phyloP scores from a whole-genome alignment of 441 rosid species.

The Raphanus hybrid region DNA sequence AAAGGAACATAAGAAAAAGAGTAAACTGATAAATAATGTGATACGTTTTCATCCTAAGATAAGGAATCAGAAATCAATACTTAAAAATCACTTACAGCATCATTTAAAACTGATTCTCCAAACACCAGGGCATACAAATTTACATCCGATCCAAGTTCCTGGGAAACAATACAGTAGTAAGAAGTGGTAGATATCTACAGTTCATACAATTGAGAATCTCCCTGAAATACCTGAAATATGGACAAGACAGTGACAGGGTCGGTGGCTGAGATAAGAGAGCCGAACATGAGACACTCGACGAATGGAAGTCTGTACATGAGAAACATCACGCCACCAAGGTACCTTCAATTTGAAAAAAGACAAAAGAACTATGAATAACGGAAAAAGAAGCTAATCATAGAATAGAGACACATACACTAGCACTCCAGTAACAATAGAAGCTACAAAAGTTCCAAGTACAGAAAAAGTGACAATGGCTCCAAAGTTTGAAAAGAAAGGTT shows the following conservation, averaged over 20 bases:
- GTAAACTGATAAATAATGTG: constrained; percentile 38
- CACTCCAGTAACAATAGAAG: constrained; percentile 87
- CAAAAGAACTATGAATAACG: neutral
- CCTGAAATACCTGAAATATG: constrained; percentile 83
- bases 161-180: constrained; percentile 38
- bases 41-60: neutral
- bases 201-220: neutral
- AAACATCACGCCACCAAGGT: constrained; percentile 79
- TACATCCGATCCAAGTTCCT: constrained; percentile 97
- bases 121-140: constrained; percentile 98
- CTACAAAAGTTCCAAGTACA: constrained; percentile 82
- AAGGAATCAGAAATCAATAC: constrained; percentile 28
- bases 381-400: constrained; percentile 5
- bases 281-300: constrained; percentile 96
- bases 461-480: constrained; percentile 98
- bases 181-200: neutral
- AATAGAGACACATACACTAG: constrained; percentile 70
- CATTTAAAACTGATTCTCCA: constrained; percentile 99
- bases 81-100: constrained; percentile 74
- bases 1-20: constrained; percentile 39
- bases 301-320: constrained; percentile 92
- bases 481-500: constrained; percentile 96
- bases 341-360: constrained; percentile 49
- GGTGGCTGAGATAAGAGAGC: constrained; percentile 97
- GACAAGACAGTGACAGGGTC: constrained; percentile 99